phyloP scores from a whole-genome alignment of 1,284 basidiomycete genomes.

The Cryptococcus sp. region DNA sequence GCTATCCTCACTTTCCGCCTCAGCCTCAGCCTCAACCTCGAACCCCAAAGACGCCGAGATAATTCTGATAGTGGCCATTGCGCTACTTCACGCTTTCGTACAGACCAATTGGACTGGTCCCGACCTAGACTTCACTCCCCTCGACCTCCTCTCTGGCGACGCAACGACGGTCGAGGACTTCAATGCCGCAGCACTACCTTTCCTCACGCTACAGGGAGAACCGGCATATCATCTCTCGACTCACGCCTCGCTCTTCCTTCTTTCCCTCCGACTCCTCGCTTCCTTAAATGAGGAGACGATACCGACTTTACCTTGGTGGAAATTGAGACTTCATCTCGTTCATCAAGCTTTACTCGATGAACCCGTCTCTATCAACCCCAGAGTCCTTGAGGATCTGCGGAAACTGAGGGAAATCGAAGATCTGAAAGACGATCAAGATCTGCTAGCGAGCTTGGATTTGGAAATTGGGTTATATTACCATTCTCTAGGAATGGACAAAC shows the following conservation, averaged over 20 bases:
- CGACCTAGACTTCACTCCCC: constrained; percentile 59
- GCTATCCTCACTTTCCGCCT: not conserved
- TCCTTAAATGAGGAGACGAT: constrained; percentile 51
- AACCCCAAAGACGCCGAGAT: constrained; percentile 17
- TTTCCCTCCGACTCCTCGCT: constrained; percentile 68
- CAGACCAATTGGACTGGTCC: constrained; percentile 98
- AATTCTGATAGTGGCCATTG: constrained; percentile 65
- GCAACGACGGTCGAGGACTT: constrained; percentile 51
- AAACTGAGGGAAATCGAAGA: not conserved
- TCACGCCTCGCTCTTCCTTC: constrained; percentile 66
- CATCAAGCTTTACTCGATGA: constrained; percentile 87
- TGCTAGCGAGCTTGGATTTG: constrained; percentile 66
- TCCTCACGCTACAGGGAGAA: constrained; percentile 81
- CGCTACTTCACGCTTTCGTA: constrained; percentile 81
- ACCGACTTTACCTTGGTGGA: constrained; percentile 68
- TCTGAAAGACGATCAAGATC: constrained; percentile 49
- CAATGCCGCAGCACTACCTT: constrained; percentile 62
- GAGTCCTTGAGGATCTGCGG: constrained; percentile 53
- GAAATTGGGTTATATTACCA: constrained; percentile 81
- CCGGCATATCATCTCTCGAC: constrained; percentile 90
- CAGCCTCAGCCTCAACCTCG: not conserved
- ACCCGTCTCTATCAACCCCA: constrained; percentile 60
- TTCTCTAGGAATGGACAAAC: constrained; percentile 63
- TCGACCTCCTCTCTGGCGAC: constrained; percentile 33
- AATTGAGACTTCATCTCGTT: constrained; percentile 64